Evolutionary conservation across 768 basidiomycete species (phyloP).

Genomic region (Mycena leptocephala): DNA sequence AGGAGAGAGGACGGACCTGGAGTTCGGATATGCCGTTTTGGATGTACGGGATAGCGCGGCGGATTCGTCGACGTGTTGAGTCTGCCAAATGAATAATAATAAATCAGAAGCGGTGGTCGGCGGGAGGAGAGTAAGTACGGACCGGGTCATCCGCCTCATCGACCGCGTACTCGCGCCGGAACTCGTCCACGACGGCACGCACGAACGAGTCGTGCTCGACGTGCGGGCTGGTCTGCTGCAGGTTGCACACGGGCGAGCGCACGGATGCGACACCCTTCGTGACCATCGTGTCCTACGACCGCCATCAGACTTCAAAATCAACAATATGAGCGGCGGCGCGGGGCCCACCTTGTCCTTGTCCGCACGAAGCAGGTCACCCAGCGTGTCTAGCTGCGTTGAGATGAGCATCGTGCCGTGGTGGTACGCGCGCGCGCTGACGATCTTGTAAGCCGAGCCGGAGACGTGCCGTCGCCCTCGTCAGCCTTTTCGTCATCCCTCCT

Average conservation of each 20-base stretch:
- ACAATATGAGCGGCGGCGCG: too few relatives aligned
- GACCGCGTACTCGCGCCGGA: constrained; percentile 71
- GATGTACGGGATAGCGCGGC: constrained; percentile 71
- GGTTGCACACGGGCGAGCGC: constrained; percentile 92
- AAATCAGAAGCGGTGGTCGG: not conserved
- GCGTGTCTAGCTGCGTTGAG: constrained; percentile 78
- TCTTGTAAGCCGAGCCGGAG: constrained; percentile 98
- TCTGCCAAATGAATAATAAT: not conserved
- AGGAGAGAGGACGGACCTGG: constrained; percentile 55
- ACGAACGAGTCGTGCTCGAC: constrained; percentile 83
- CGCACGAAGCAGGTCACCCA: constrained; percentile 81
- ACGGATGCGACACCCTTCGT: constrained; percentile 93
- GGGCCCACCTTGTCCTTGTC: constrained; percentile 79
- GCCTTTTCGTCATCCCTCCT: not conserved
- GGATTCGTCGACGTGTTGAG: constrained; percentile 20
- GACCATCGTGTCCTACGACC: constrained; percentile 69
- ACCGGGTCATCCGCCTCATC: constrained; percentile 45
- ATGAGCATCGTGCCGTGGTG: constrained; percentile 99
- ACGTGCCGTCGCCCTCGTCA: constrained; percentile 67
- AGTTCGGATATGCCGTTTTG: constrained; percentile 82
- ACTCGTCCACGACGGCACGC: constrained; percentile 77
- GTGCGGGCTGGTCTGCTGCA: constrained; percentile 66
- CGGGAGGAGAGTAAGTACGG: not conserved
- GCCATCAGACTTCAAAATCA: not conserved
- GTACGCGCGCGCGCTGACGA: constrained; percentile 91